Percentiles rank a stretch among this genome's conserved stretches.
Conservation (phyloP, 2,329 filamentous ascomycete genomes). For the Zymoseptoria crescenta region DNA sequence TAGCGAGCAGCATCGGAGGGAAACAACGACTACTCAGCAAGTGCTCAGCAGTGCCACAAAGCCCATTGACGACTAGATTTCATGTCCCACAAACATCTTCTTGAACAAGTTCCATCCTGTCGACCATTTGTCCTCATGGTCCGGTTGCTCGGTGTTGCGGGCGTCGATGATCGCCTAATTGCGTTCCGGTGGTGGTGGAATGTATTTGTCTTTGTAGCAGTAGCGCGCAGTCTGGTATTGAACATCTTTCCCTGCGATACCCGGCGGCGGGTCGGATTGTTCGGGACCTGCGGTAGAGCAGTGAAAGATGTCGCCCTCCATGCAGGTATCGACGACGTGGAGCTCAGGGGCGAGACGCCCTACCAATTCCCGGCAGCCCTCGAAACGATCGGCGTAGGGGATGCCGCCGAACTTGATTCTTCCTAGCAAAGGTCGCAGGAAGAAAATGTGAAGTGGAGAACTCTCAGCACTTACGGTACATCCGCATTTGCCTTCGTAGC, state of each 20-base stretch:
- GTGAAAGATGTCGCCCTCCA: background rate
- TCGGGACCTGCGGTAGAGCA: background rate
- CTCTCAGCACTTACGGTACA: too few species aligned
- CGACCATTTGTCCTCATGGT: background rate
- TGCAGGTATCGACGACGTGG: background rate
- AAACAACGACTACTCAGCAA: background rate
- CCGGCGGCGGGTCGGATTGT: background rate
- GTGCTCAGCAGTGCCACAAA: background rate
- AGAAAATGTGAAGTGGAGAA: too few species aligned
- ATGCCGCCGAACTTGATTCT: background rate
- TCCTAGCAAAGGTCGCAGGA: too few species aligned
- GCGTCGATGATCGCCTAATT: background rate
- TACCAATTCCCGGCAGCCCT: background rate
- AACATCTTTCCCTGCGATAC: background rate
- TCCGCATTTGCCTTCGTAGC: background rate
- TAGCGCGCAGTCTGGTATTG: background rate
- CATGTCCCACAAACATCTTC: too few species aligned
- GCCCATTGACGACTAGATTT: too few species aligned
- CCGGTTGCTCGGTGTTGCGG: too few species aligned
- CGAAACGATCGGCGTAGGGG: background rate
- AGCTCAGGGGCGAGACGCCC: background rate
- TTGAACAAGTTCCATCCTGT: background rate
- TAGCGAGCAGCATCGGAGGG: too few species aligned
- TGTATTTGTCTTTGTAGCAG: background rate
- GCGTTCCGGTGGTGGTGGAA: background rate